Evolutionary conservation across 495 filamentous ascomycete genomes (phyloP).

Genomic region (Sabuloglossum arenarium): DNA sequence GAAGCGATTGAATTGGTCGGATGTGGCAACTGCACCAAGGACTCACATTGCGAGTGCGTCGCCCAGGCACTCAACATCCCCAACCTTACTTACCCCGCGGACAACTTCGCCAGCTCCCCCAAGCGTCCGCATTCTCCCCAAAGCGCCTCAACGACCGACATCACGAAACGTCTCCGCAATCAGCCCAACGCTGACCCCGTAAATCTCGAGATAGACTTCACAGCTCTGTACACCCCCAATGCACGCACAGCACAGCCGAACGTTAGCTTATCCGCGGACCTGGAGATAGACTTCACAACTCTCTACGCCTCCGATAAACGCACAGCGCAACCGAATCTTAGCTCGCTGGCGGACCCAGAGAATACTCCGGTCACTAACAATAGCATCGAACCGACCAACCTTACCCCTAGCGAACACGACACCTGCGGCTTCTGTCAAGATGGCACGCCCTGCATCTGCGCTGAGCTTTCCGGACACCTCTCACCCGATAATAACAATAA

Average conservation of each 20-base stretch:
- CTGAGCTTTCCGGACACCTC: slow-evolving; percentile 22
- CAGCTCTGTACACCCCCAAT: slow-evolving; percentile 31
- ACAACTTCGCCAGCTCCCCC: slow-evolving; percentile 9
- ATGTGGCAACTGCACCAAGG: slow-evolving; percentile 40
- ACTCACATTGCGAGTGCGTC: slow-evolving; percentile 44
- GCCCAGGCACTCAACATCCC: slow-evolving; percentile 33
- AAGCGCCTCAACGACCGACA: background rate
- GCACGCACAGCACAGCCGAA: background rate
- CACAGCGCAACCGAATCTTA: slow-evolving; percentile 6
- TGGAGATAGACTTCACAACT: slow-evolving; percentile 9
- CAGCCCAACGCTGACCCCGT: slow-evolving; percentile 26
- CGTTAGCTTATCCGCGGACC: background rate
- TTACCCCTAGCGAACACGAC: slow-evolving; percentile 27
- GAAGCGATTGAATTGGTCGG: slow-evolving; percentile 21
- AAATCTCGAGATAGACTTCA: slow-evolving; percentile 53
- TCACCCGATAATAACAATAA: slow-evolving; percentile 6
- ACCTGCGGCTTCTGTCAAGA: slow-evolving; percentile 79
- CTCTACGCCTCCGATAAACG: slow-evolving; percentile 12
- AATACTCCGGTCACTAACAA: slow-evolving; percentile 5
- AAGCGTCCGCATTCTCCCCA: slow-evolving; percentile 21
- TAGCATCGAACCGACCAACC: slow-evolving; percentile 7
- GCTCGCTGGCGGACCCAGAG: too few species aligned
- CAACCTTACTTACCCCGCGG: slow-evolving; percentile 7
- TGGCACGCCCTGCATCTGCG: slow-evolving; percentile 67
- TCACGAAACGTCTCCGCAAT: slow-evolving; percentile 11